Evolutionary conservation across 169 alveolate genomes (phyloP), one percentile per base, ranked within the genome.

Genomic region (Eimeria nieschulzi): DNA sequence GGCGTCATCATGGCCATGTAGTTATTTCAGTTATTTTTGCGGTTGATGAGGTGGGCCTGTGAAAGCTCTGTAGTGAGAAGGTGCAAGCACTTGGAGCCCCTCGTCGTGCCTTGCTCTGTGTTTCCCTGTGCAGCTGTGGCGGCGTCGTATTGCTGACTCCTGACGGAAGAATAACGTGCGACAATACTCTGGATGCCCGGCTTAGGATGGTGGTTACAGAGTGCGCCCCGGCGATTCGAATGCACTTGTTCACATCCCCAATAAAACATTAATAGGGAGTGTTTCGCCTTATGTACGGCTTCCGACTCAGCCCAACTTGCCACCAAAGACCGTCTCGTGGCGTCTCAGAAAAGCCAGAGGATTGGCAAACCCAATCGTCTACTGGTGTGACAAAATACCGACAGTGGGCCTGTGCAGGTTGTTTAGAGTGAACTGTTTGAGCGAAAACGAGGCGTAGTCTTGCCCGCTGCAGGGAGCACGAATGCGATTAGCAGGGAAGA

Each of bases 91-190:
- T 25, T 75, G 51, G 5, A 46, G 3, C 46, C 61, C 15, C 59
- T 15, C 6, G 61, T 21, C 51, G 61, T 75, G 46, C 64, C 23
- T 19, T 33, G 63, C 21, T 7, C 61, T 82, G 90, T 12, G 7
- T 7, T 17, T 53, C 17, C 46, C 46, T 33, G 46, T 91, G 83
- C 95, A 94, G 96, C 93, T 83, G 95, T 54, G 97, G 97, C 3
- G 97, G 97, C 78, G 91, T 95, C 23, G 87, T 95, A 71, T 91
- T 95, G 53, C 64, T 94, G 73, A 83, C 92, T n/a, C 88, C 86
- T 79, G 95, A 95, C 59, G 93, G 96, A 25, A 92, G 93, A 59
- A 95, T 95, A 68, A 72, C 91, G 17, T 92, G 95, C 80, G 95
- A 95, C 91, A 95, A 95, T 91, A 95, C 97, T 9, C 83, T 71